Evolutionary conservation across 176 grass and related monocot genomes (phyloP).

Genomic region (Triticum urartu): DNA sequence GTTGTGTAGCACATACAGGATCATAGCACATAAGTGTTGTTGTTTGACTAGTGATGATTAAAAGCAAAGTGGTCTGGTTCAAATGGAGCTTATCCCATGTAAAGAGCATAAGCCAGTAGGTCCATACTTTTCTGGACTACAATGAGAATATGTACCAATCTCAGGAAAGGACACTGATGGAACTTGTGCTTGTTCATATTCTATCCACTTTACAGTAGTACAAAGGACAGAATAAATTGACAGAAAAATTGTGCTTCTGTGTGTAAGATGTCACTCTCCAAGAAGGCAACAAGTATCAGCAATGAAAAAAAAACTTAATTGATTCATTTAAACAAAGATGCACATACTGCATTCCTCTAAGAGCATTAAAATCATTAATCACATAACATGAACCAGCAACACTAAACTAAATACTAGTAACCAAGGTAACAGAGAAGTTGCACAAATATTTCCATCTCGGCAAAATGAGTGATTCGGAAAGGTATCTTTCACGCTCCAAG

Average conservation of each 20-base stretch:
- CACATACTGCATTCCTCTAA: constrained; percentile 13
- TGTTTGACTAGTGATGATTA: constrained; percentile 51
- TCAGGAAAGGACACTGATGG: constrained; percentile 72
- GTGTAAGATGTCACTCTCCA: constrained; percentile 33
- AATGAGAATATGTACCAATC: constrained; percentile 85
- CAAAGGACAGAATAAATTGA: constrained; percentile 47
- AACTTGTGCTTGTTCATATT: constrained; percentile 77
- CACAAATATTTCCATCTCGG: not conserved
- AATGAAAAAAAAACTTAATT: constrained; percentile 12
- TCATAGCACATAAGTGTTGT: constrained; percentile 42
- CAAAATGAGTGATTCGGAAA: constrained; percentile 21
- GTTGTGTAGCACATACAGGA: constrained; percentile 33
- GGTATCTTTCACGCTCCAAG: constrained; percentile 29
- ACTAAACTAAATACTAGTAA: constrained; percentile 4
- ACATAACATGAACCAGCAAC: not conserved
- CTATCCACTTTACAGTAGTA: constrained; percentile 63
- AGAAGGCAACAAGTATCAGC: constrained; percentile 29
- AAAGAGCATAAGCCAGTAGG: constrained; percentile 42
- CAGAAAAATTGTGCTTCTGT: constrained; percentile 43
- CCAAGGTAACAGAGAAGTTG: constrained; percentile 15
- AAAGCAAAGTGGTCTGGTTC: constrained; percentile 52
- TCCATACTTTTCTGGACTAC: constrained; percentile 40
- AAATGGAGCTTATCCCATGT: constrained; percentile 48
- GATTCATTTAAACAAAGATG: constrained; percentile 22
- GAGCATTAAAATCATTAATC: constrained; percentile 19